Evolutionary conservation across 1,284 basidiomycete genomes (phyloP).

Genomic region (Cutaneotrichosporon mucoides): DNA sequence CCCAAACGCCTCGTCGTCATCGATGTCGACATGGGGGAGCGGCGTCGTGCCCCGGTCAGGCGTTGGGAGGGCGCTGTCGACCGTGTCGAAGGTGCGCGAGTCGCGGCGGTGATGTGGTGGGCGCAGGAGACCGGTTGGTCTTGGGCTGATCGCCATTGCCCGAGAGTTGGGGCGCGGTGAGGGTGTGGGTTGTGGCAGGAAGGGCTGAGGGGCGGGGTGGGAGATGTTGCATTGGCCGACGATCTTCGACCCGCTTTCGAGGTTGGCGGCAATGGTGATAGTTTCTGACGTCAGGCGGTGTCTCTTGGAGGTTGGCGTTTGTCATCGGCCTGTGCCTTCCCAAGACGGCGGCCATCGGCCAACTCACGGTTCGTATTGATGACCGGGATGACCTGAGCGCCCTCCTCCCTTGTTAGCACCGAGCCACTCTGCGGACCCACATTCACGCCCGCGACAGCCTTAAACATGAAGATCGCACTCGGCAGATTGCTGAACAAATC

Average conservation of each 20-base stretch:
- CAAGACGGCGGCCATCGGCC: background rate
- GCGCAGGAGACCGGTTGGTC: background rate
- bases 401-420: conserved; percentile 19
- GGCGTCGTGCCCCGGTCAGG: conserved; percentile 12
- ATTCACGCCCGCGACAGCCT: conserved; percentile 71
- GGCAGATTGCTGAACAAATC: conserved; percentile 83
- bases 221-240: conserved; percentile 97
- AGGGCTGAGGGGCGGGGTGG: conserved; percentile 58
- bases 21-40: conserved; percentile 31
- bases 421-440: conserved; percentile 14
- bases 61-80: conserved; percentile 24
- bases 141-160: background rate
- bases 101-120: conserved; percentile 30
- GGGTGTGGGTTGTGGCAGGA: background rate
- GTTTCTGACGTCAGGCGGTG: conserved; percentile 51
- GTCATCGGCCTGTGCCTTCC: too few relatives aligned
- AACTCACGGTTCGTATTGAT: conserved; percentile 79
- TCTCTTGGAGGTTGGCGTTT: background rate
- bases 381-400: conserved; percentile 64
- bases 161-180: background rate
- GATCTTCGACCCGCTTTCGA: conserved; percentile 71
- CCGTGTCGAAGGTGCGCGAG: conserved; percentile 46
- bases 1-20: conserved; percentile 53
- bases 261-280: conserved; percentile 92
- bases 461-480: conserved; percentile 92